Percentiles rank a stretch among this genome's conserved stretches.
These are phyloP conservation scores for Mucor velutinosus DNA, from an alignment of 371 early-diverging fungal species.

Conservation along the genomic window DNA sequence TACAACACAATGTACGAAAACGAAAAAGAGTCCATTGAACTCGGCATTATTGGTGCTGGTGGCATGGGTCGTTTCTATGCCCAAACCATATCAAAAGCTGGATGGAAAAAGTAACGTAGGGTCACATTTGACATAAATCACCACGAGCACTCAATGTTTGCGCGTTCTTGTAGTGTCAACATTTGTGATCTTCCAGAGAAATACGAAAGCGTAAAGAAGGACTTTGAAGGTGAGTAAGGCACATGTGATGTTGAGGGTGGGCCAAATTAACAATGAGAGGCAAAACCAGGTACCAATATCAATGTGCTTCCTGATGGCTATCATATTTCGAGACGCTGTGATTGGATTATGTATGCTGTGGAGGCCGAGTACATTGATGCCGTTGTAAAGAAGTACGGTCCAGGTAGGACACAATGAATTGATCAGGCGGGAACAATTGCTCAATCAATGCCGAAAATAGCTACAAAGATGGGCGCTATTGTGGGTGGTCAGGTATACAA, in stretches of 20 bases:
- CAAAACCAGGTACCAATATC: slow-evolving; percentile 54
- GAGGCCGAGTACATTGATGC: slow-evolving; percentile 86
- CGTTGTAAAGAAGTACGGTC: slow-evolving; percentile 85
- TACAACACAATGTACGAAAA: slow-evolving; percentile 11
- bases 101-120: slow-evolving; percentile 71
- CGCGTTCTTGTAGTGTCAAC: slow-evolving; percentile 58
- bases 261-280: background rate
- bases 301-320: slow-evolving; percentile 81
- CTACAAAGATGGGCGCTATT: slow-evolving; percentile 87
- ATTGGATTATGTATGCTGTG: slow-evolving; percentile 93
- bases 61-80: slow-evolving; percentile 97
- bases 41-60: slow-evolving; percentile 86
- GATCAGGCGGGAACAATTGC: background rate
- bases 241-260: too few species aligned
- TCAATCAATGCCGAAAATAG: slow-evolving; percentile 32
- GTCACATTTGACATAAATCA: too few species aligned
- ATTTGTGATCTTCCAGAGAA: slow-evolving; percentile 85
- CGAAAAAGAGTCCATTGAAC: slow-evolving; percentile 63
- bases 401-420: slow-evolving; percentile 52
- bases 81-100: slow-evolving; percentile 65
- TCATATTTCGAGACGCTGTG: slow-evolving; percentile 80
- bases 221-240: slow-evolving; percentile 49
- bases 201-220: slow-evolving; percentile 66
- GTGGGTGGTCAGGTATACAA: slow-evolving; percentile 72
- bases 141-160: too few species aligned